Conservation (phyloP, 176 grass and related monocot genomes). For the Avena eriantha region DNA sequence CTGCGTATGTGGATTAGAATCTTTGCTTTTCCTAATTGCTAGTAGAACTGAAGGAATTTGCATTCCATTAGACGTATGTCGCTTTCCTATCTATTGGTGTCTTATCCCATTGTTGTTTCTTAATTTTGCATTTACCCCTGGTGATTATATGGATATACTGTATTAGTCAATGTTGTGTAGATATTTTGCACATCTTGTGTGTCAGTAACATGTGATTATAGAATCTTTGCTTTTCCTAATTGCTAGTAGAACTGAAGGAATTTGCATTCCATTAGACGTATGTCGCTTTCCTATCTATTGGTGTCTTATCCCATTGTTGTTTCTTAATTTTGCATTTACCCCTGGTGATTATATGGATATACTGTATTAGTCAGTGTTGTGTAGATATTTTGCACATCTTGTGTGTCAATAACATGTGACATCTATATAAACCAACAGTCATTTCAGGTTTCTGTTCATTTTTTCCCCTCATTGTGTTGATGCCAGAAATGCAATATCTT, state of each 20-base stretch:
- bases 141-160: not conserved
- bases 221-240: not conserved
- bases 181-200: not conserved
- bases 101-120: not conserved
- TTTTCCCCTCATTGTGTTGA: not conserved
- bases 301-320: not conserved
- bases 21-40: constrained; percentile 1
- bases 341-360: not conserved
- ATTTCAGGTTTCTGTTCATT: constrained; percentile 15
- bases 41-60: not conserved
- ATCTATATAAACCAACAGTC: not conserved
- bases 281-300: not conserved
- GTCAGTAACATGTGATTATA: not conserved
- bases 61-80: constrained; percentile 1
- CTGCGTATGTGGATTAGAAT: not conserved
- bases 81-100: not conserved
- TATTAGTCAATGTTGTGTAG: not conserved
- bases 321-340: constrained; percentile 2
- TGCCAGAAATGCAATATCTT: constrained; percentile 10
- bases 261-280: constrained; percentile 8
- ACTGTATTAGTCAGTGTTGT: not conserved
- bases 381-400: not conserved
- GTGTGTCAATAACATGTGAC: not conserved
- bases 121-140: not conserved
- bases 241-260: not conserved